Evolutionary conservation across 1,139 yeast species (phyloP).

Genomic region (Sugiyamaella pinicola): DNA sequence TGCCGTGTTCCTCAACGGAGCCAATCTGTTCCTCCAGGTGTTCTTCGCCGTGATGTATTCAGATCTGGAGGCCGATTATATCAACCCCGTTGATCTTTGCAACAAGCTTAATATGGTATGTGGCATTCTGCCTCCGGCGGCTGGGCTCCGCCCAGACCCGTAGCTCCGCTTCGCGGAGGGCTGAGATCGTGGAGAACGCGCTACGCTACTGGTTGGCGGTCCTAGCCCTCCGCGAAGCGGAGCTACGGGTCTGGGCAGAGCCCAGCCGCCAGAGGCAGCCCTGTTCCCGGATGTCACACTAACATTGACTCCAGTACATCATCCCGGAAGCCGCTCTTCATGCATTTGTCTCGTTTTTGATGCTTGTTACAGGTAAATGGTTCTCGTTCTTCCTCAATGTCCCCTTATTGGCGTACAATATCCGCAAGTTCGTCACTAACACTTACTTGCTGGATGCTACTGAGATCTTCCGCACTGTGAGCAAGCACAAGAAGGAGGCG

Average conservation of each 20-base stretch:
- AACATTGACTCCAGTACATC: conserved; percentile 49
- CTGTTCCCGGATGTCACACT: neutral
- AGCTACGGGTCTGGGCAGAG: neutral
- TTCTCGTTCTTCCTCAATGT: conserved; percentile 75
- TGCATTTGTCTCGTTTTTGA: conserved; percentile 63
- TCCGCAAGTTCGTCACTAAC: conserved; percentile 64
- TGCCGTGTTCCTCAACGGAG: conserved; percentile 74
- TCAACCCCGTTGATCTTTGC: conserved; percentile 92
- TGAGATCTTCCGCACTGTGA: conserved; percentile 87
- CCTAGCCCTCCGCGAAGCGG: neutral
- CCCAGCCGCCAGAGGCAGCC: conserved; percentile 3
- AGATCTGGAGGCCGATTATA: conserved; percentile 86
- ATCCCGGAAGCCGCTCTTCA: conserved; percentile 84
- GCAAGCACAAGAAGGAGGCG: conserved; percentile 84
- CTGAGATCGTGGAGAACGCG: neutral
- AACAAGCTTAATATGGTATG: conserved; percentile 65
- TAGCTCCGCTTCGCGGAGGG: neutral
- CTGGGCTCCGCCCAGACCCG: neutral
- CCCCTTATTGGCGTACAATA: conserved; percentile 79
- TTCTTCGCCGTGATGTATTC: conserved; percentile 87
- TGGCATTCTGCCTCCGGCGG: conserved; percentile 6
- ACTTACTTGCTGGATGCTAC: conserved; percentile 90
- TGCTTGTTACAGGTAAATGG: conserved; percentile 85
- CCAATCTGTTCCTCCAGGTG: conserved; percentile 82
- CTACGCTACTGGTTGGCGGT: no score